phyloP scores from a whole-genome alignment of 805 yeast genomes.

The Hanseniaspora jakobsenii region DNA sequence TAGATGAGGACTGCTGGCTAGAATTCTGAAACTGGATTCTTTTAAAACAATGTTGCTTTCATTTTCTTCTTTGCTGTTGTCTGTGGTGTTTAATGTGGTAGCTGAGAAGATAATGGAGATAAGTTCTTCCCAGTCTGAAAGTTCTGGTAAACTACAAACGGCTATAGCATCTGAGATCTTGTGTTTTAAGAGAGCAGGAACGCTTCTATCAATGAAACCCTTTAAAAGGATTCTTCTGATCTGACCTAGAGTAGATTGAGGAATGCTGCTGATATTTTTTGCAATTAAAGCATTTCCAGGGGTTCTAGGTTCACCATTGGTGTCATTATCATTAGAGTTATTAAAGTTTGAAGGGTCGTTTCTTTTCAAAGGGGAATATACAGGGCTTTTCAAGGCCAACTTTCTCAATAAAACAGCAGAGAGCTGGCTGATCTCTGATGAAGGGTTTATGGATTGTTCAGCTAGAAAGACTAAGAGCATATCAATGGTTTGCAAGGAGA shows the following conservation, averaged over 20 bases:
- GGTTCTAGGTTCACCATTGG: neutral
- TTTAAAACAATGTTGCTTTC: constrained; percentile 45
- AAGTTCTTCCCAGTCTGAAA: constrained; percentile 62
- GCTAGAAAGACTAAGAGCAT: constrained; percentile 65
- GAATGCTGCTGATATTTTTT: constrained; percentile 62
- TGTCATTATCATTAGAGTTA: too few relatives aligned
- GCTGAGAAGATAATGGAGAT: constrained; percentile 65
- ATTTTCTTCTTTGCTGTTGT: constrained; percentile 1
- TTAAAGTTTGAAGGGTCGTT: too few relatives aligned
- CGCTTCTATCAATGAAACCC: constrained; percentile 60
- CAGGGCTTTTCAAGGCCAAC: constrained; percentile 69
- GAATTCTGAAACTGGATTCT: constrained; percentile 83
- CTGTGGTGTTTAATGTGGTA: constrained; percentile 26
- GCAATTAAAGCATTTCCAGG: constrained; percentile 50
- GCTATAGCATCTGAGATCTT: constrained; percentile 89
- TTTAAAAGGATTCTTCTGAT: constrained; percentile 54
- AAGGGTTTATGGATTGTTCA: constrained; percentile 57
- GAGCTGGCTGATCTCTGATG: constrained; percentile 50
- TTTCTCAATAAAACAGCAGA: constrained; percentile 85
- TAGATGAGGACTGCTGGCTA: constrained; percentile 71
- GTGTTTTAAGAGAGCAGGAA: constrained; percentile 64
- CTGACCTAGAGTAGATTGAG: constrained; percentile 45
- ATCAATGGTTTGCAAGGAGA: constrained; percentile 52
- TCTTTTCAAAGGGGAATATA: constrained; percentile 26
- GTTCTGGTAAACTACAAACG: constrained; percentile 68